Base-by-base conservation (phyloP, 352 stramenopile genomes). In the Pythium brassicae region DNA sequence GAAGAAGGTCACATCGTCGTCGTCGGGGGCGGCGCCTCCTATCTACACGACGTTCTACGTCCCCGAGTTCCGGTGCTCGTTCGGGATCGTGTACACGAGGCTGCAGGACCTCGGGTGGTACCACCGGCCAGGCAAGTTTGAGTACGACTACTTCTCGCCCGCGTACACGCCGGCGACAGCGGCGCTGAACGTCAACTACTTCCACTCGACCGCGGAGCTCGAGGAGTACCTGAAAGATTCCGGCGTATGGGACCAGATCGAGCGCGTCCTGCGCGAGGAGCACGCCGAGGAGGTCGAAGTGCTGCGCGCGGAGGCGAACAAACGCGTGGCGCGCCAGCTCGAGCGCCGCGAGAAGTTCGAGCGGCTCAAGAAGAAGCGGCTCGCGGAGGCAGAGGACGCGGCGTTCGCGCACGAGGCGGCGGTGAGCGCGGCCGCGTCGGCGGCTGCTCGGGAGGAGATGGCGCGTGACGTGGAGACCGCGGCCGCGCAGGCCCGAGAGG, bases 101-200 rank as follows among this genome's bases (percentile, higher is more conserved):
- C 66, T 92, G 23, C 69, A 92, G 59, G 57, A 75, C 6, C 60
- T 72, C 10, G 82, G 82, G 19, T 92, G 78, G 78, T 61, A 77
- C 52, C 71, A 89, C 64, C 72, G 62, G 11, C 65, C 53, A 7
- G 82, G 82, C 11, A 55, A 59, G 35, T 92, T 92, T 27, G 82
- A 86, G 67, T 92, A 92, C 63, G 82, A 92, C 57, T 92, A 92
- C 71, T 92, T 92, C 40, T 78, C 78, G 26, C 82, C 82, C 2
- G 71, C 70, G 9, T 89, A 83, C 68, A 83, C 70, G 14, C 64
- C 77, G 12, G 66, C 72, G 9, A 88, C 55, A 4, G 75, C 82
- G 20, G 66, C 78, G 37, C 20, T 78, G 10, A 75, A 76, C 53
- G 60, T 70, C 43, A 88, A 89, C 61, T 89, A 77, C 46, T 92